These are phyloP conservation scores for Starmera quercuum DNA, from an alignment of 805 yeast species.

Conservation along the genomic window DNA sequence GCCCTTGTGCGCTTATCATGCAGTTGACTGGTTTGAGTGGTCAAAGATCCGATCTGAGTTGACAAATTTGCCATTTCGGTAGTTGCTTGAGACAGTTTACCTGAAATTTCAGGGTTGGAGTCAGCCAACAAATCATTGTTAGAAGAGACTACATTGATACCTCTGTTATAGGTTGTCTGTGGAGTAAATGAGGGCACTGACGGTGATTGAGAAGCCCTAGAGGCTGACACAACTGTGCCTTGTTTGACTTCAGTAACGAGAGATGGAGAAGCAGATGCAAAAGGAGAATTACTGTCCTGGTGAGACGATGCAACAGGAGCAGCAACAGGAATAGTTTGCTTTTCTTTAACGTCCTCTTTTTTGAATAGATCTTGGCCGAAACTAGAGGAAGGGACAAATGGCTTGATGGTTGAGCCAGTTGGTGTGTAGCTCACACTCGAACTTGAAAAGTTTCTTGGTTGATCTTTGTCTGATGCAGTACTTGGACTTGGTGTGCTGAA, in stretches of 20 bases:
- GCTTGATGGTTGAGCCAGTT: constrained; percentile 25
- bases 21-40: constrained; percentile 63
- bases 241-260: too few species aligned
- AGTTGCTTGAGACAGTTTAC: constrained; percentile 68
- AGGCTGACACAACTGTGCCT: constrained; percentile 13
- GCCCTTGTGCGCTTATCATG: constrained; percentile 69
- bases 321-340: constrained; percentile 14
- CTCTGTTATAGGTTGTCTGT: constrained; percentile 6
- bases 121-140: constrained; percentile 51
- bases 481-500: constrained; percentile 36
- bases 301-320: constrained; percentile 11
- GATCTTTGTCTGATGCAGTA: neutral
- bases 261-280: neutral
- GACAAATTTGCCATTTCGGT: constrained; percentile 83
- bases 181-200: constrained; percentile 2
- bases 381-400: constrained; percentile 73
- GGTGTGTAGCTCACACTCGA: constrained; percentile 22
- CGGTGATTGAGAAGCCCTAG: constrained; percentile 10
- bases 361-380: constrained; percentile 72
- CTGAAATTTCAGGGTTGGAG: constrained; percentile 40
- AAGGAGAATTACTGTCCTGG: constrained; percentile 7
- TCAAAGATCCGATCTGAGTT: constrained; percentile 73
- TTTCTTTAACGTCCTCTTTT: constrained; percentile 13
- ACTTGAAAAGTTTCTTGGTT: constrained; percentile 14
- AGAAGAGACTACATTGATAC: constrained; percentile 4